Conservation (phyloP, 106 monocot species). For the Allium cepa region DNA sequence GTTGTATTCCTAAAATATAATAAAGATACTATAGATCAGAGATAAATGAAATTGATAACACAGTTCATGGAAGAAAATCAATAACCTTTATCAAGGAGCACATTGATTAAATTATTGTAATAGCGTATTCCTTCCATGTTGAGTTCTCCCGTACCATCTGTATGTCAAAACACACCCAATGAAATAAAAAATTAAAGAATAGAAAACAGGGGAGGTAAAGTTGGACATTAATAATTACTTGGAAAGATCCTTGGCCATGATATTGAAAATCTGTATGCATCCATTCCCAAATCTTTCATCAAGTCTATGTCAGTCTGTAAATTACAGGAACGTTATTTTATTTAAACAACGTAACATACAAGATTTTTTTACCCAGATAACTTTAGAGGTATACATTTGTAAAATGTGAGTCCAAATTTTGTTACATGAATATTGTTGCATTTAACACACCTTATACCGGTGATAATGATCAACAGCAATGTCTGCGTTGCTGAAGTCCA, state of each 20-base stretch:
- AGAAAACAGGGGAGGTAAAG: background rate
- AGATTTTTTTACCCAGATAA: background rate
- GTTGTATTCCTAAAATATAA: conserved; percentile 42
- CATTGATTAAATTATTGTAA: conserved; percentile 57
- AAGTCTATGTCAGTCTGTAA: conserved; percentile 46
- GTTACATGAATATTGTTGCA: background rate
- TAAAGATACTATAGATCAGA: background rate
- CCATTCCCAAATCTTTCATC: conserved; percentile 63
- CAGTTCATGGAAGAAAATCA: background rate
- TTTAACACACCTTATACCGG: conserved; percentile 48
- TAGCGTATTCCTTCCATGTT: conserved; percentile 57
- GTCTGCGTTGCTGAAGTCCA: conserved; percentile 83
- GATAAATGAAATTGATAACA: background rate
- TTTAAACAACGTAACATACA: background rate
- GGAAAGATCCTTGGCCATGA: conserved; percentile 68
- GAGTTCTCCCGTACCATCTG: conserved; percentile 63
- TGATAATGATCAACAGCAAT: conserved; percentile 78
- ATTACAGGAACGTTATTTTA: background rate
- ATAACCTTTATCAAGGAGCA: conserved; percentile 50
- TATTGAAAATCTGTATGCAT: conserved; percentile 67
- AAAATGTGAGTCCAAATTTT: no score
- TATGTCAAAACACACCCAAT: background rate
- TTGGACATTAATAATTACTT: conserved; percentile 21
- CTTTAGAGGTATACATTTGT: background rate
- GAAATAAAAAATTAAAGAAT: background rate